These are phyloP conservation scores for Solanum habrochaites DNA, from an alignment of 257 asterid genomes.

Conservation along the genomic window DNA sequence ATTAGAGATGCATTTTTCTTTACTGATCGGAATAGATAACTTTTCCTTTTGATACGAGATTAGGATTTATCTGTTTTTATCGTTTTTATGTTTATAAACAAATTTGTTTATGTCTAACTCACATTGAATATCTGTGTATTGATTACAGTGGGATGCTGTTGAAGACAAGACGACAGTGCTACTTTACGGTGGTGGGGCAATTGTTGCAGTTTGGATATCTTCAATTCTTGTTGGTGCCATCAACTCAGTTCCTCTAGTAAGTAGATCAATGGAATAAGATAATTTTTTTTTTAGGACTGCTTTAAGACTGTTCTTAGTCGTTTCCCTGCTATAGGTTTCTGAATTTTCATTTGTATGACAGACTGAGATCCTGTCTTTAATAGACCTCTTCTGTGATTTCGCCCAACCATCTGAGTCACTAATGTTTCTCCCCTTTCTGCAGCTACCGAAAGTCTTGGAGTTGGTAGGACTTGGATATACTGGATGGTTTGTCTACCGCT, in stretches of 20 bases:
- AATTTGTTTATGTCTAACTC: background rate
- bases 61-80: background rate
- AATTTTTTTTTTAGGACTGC: background rate
- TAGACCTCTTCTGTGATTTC: background rate
- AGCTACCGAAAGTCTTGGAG: constrained; percentile 97
- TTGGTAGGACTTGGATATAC: constrained; percentile 93
- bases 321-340: background rate
- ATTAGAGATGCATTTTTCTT: background rate
- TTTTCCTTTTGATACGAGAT: background rate
- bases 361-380: background rate
- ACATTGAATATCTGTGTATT: constrained; percentile 2
- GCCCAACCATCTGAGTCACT: background rate
- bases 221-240: constrained; percentile 66
- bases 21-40: background rate
- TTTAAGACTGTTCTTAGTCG: background rate
- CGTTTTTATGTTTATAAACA: background rate
- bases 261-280: constrained; percentile 6
- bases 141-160: constrained; percentile 73
- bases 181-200: constrained; percentile 55
- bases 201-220: constrained; percentile 74
- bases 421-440: constrained; percentile 2
- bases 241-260: constrained; percentile 90
- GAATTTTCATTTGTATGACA: background rate
- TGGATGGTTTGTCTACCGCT: constrained; percentile 97
- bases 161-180: constrained; percentile 57